Evolutionary conservation across 2,329 filamentous ascomycete species (phyloP).

Genomic region (Fusarium begoniae): DNA sequence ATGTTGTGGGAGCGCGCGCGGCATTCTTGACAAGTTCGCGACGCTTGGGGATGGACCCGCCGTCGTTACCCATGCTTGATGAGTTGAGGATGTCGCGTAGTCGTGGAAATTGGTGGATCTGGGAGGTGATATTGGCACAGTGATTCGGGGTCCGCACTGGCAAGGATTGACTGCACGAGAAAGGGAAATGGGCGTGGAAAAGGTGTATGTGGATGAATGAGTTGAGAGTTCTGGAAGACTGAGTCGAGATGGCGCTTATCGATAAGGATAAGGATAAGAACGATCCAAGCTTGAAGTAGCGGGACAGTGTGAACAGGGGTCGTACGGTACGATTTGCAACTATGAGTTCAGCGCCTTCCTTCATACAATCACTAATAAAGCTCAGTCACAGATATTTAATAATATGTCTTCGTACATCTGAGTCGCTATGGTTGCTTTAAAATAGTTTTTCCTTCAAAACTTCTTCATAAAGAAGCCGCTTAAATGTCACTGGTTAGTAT

Average conservation of each 20-base stretch:
- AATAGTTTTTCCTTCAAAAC: accelerated
- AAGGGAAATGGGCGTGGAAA: neutral
- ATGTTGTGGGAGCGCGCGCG: conserved; percentile 80
- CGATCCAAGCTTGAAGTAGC: neutral
- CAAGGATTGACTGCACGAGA: neutral
- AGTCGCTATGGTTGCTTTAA: accelerated
- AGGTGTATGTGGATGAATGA: conserved; percentile 1
- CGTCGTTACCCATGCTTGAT: conserved; percentile 91
- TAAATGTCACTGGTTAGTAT: neutral
- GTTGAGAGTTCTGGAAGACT: conserved; percentile 3
- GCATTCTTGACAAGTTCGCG: conserved; percentile 96
- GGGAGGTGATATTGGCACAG: neutral
- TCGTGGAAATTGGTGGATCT: neutral
- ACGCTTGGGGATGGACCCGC: conserved; percentile 93
- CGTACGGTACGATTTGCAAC: neutral
- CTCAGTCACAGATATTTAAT: accelerated
- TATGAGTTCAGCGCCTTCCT: accelerated
- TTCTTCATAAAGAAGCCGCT: accelerated
- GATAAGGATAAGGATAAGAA: conserved; percentile 23
- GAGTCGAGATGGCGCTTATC: conserved; percentile 26
- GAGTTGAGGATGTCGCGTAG: neutral
- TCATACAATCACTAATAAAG: neutral
- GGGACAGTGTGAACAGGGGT: neutral
- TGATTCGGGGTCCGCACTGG: neutral
- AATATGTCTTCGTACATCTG: accelerated